Evolutionary conservation across 768 basidiomycete species (phyloP).

Genomic region (Amanita thiersii): DNA sequence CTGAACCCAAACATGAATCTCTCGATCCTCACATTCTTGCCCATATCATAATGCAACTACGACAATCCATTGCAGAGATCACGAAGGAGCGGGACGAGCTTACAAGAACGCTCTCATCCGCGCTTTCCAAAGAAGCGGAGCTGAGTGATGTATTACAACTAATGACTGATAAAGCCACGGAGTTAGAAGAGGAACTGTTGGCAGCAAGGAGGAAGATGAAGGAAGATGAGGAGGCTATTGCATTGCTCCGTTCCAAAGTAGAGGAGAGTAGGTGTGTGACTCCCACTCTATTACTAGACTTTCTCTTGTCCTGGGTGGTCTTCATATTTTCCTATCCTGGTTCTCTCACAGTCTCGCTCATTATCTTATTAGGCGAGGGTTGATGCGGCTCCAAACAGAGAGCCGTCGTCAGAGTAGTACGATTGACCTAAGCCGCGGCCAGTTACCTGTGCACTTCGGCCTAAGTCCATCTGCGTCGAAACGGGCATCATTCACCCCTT

Average conservation of each 20-base stretch:
- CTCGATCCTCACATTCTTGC: conserved; percentile 72
- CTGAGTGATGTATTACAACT: conserved; percentile 55
- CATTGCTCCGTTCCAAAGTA: conserved; percentile 70
- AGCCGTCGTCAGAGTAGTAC: conserved; percentile 51
- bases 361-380: conserved; percentile 48
- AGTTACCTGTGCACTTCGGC: conserved; percentile 40
- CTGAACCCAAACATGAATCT: conserved; percentile 27
- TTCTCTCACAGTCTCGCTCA: conserved; percentile 8
- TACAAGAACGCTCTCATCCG: conserved; percentile 37
- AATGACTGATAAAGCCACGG: conserved; percentile 59
- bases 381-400: conserved; percentile 83
- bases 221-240: conserved; percentile 75
- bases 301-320: neutral
- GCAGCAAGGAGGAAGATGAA: conserved; percentile 40
- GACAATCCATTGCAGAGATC: conserved; percentile 52
- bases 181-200: conserved; percentile 48
- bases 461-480: conserved; percentile 48
- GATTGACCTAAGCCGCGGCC: conserved; percentile 23
- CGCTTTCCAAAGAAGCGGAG: conserved; percentile 48
- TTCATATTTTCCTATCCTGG: neutral
- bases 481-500: conserved; percentile 68
- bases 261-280: conserved; percentile 72
- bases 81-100: conserved; percentile 71
- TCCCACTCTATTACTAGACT: conserved; percentile 1
- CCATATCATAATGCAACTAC: conserved; percentile 68